Evolutionary conservation across 2,329 filamentous ascomycete genomes (phyloP).

Genomic region (Laburnicola sp.): DNA sequence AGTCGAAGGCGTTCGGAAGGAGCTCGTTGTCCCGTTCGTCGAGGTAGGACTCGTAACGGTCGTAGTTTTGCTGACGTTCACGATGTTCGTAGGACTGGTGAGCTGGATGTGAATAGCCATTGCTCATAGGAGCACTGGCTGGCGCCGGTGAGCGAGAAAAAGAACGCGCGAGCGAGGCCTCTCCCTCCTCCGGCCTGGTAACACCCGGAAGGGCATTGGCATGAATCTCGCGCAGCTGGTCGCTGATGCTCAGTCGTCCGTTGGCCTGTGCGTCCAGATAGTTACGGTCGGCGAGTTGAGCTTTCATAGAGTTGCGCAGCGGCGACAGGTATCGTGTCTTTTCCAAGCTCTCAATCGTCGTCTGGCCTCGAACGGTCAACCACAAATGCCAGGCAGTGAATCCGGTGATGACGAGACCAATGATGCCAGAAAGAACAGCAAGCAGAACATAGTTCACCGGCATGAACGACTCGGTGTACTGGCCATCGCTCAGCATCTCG

Average conservation of each 20-base stretch:
- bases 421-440: slow-evolving; percentile 84
- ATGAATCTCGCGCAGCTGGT: slow-evolving; percentile 79
- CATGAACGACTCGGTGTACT: slow-evolving; percentile 74
- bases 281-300: slow-evolving; percentile 58
- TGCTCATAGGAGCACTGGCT: slow-evolving; percentile 31
- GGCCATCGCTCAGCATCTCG: slow-evolving; percentile 72
- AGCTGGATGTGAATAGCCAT: slow-evolving; percentile 51
- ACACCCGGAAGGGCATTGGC: slow-evolving; percentile 79
- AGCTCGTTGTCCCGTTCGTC: slow-evolving; percentile 87
- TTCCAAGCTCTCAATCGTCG: slow-evolving; percentile 94
- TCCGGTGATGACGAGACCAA: slow-evolving; percentile 82
- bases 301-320: slow-evolving; percentile 69
- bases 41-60: slow-evolving; percentile 77
- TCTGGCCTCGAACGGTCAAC: slow-evolving; percentile 77
- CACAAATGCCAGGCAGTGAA: slow-evolving; percentile 93
- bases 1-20: slow-evolving; percentile 90
- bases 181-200: slow-evolving; percentile 79
- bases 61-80: slow-evolving; percentile 66
- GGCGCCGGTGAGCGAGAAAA: slow-evolving; percentile 33
- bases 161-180: slow-evolving; percentile 54
- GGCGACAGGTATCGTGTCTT: slow-evolving; percentile 92
- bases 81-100: slow-evolving; percentile 51
- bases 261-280: slow-evolving; percentile 48
- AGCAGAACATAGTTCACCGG: slow-evolving; percentile 91
- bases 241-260: slow-evolving; percentile 52